These are phyloP conservation scores for Pseudonectria foliicola DNA, from an alignment of 2,329 filamentous ascomycete species.

Conservation along the genomic window DNA sequence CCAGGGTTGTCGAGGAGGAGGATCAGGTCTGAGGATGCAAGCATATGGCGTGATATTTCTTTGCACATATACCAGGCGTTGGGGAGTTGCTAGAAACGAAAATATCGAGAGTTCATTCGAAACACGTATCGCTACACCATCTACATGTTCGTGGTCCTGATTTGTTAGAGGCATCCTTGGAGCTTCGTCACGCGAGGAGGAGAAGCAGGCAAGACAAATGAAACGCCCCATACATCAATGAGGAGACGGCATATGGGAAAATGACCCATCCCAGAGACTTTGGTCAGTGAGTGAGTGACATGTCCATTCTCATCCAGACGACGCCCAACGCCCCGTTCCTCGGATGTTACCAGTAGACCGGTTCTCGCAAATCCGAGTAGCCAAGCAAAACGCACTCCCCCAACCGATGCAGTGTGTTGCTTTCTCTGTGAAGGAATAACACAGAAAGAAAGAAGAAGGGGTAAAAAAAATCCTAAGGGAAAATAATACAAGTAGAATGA, in stretches of 20 bases:
- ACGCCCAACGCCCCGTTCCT: constrained; percentile 23
- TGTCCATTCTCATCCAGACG: constrained; percentile 19
- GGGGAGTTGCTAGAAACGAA: constrained; percentile 4
- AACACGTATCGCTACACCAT: constrained; percentile 2
- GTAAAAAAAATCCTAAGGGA: constrained; percentile 6
- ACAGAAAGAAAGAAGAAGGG: constrained; percentile 13
- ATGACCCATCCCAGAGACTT: too few species aligned
- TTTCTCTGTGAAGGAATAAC: constrained; percentile 15
- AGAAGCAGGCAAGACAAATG: too few species aligned
- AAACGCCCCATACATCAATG: too few species aligned
- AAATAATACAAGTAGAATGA: neutral
- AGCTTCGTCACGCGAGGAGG: too few species aligned
- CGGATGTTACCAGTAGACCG: constrained; percentile 21
- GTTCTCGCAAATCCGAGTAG: constrained; percentile 17
- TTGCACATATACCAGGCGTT: constrained; percentile 11
- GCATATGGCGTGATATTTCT: constrained; percentile 2
- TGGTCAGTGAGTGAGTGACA: constrained; percentile 2
- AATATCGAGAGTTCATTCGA: too few species aligned
- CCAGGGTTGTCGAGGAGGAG: constrained; percentile 59
- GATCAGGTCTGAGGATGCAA: constrained; percentile 23
- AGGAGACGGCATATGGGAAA: too few species aligned
- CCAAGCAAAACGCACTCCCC: constrained; percentile 14
- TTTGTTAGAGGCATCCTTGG: too few species aligned
- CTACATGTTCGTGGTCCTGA: constrained; percentile 3
- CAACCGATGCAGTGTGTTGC: constrained; percentile 21